Evolutionary conservation across 2,329 filamentous ascomycete species (phyloP).

Genomic region (Apiospora saccharicola): DNA sequence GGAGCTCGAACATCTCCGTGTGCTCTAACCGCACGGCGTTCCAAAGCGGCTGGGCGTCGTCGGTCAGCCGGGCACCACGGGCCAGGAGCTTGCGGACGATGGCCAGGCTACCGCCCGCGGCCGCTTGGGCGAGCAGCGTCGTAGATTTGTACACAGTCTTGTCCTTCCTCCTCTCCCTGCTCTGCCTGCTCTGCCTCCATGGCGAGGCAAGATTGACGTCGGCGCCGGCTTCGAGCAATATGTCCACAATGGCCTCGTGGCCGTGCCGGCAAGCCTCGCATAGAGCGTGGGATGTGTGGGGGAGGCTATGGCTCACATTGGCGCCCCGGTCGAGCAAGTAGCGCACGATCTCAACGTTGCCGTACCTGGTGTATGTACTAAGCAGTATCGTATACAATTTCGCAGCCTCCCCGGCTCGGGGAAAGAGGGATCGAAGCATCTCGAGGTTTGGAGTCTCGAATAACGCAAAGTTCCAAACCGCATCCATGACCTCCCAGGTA

Average conservation of each 20-base stretch:
- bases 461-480: not conserved
- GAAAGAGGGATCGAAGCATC: not conserved
- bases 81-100: conserved; percentile 1
- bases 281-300: not conserved
- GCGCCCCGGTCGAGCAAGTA: not conserved
- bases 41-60: not conserved
- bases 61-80: not conserved
- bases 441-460: not conserved
- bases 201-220: not conserved
- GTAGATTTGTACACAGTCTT: not conserved
- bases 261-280: not conserved
- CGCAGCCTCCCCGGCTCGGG: not conserved
- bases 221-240: not conserved
- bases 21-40: not conserved
- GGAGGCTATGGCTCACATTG: not conserved
- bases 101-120: not conserved
- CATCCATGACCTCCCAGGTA: not conserved
- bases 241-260: not conserved
- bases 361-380: not conserved
- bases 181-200: too few species aligned
- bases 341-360: not conserved
- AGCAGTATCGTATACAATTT: not conserved
- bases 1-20: not conserved
- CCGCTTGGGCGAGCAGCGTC: not conserved
- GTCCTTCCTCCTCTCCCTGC: too few species aligned